These are phyloP conservation scores for Thamnidium elegans DNA, from an alignment of 192 early-diverging fungal species.

Conservation along the genomic window DNA sequence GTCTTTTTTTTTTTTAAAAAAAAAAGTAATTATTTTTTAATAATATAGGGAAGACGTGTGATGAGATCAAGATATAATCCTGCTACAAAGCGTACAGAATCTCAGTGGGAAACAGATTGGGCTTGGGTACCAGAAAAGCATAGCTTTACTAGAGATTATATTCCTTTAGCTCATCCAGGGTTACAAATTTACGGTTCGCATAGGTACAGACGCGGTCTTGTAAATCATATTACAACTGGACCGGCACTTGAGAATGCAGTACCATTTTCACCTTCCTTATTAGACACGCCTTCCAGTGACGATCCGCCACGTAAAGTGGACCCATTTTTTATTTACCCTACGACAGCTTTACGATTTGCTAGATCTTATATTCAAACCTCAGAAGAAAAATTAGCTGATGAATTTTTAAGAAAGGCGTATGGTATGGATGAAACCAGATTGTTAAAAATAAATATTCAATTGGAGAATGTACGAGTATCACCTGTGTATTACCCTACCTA, in stretches of 20 bases:
- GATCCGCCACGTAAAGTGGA: constrained; percentile 39
- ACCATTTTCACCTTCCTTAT: constrained; percentile 34
- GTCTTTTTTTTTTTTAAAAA: background rate
- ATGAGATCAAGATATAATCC: constrained; percentile 39
- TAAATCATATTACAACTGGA: constrained; percentile 44
- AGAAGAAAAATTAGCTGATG: constrained; percentile 41
- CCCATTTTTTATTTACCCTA: constrained; percentile 46
- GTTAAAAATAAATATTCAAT: constrained; percentile 42
- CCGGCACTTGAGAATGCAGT: constrained; percentile 38
- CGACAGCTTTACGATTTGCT: constrained; percentile 45
- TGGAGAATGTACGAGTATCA: constrained; percentile 36
- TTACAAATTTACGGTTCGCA: constrained; percentile 52
- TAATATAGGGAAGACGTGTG: constrained; percentile 39
- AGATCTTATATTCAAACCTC: constrained; percentile 39
- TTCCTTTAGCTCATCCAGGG: constrained; percentile 34
- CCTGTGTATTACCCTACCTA: constrained; percentile 53
- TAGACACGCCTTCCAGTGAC: constrained; percentile 32
- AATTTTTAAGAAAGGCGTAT: constrained; percentile 39
- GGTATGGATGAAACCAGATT: constrained; percentile 43
- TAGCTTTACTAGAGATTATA: constrained; percentile 33
- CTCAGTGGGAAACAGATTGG: constrained; percentile 49
- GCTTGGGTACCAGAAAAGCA: constrained; percentile 35
- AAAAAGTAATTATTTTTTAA: background rate
- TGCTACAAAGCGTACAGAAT: constrained; percentile 42
- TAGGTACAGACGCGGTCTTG: constrained; percentile 48